Base-by-base conservation (phyloP, 1,284 basidiomycete genomes). In the Microbotryomycetes sp. region DNA sequence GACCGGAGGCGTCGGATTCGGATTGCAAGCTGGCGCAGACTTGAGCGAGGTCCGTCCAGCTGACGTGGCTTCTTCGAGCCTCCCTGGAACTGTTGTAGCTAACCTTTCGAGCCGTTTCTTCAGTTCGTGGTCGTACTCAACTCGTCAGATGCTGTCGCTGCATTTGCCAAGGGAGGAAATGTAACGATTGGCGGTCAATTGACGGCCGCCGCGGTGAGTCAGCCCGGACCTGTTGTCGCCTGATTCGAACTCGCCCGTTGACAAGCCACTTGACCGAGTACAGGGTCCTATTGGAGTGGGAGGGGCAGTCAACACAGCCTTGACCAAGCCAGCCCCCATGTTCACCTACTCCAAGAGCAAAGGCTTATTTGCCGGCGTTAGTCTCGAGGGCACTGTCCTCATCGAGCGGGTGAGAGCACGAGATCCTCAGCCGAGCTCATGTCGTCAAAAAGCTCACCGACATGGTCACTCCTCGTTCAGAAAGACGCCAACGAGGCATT, bases 291-390 rank as follows among this genome's bases (percentile, higher is more conserved):
- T 97, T 66, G 96, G 94, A 0, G 97, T 93, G 0, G 96, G 96
- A 11, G 94, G 89, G 0, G 88, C 89, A 60, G 84, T 97, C 7
- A 86, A 93, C 70, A 85, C 91, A 0, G 86, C 85, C 9, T 78
- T 98, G 51, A 86, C 89, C 21, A 90, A 94, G 75, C 92, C 94
- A 0, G 86, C 94, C 13, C 93, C 93, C 1, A 92, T 97, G 87
- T 98, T 97, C 78, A 91, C 89, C 67, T 97, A 97, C 77, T 57
- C 58, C n/a, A 64, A 69, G 54, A 50, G 24, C 35, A 47, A 73
- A 91, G 92, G 93, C 66, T 81, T 99, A 48, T 99, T 94, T 71
- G 94, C 93, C 2, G 94, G 94, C 26, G 77, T 98, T 52, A 93
- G 90, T 3, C 80, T 99, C 52, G 96, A 98, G 75, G 96, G 96